phyloP scores from a whole-genome alignment of 495 filamentous ascomycete genomes.

The Talaromyces stipitatus region DNA sequence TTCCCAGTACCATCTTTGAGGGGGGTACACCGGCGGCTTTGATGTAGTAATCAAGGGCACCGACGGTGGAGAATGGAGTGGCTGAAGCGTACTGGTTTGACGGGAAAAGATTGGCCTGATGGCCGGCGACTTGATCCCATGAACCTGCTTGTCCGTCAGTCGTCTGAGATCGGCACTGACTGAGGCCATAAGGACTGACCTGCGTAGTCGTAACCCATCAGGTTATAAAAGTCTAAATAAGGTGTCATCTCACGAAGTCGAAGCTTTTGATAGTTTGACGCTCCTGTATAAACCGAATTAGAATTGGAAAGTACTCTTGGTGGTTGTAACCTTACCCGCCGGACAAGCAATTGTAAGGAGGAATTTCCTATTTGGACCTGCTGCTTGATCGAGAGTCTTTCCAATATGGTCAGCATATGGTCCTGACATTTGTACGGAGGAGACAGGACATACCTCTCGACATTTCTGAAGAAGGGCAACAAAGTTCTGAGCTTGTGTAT shows the following conservation, averaged over 20 bases:
- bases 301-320: not conserved
- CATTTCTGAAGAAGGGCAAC: conserved; percentile 62
- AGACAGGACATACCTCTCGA: conserved; percentile 34
- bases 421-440: not conserved
- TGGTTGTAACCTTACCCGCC: conserved; percentile 20
- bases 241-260: conserved; percentile 61
- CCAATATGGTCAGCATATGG: not conserved
- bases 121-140: conserved; percentile 62
- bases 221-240: conserved; percentile 63
- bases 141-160: conserved; percentile 51
- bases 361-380: conserved; percentile 50
- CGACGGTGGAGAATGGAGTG: conserved; percentile 65
- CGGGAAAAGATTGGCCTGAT: conserved; percentile 67
- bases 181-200: conserved; percentile 19
- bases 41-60: conserved; percentile 57
- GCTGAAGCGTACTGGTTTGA: conserved; percentile 40
- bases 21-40: conserved; percentile 47
- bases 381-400: conserved; percentile 55
- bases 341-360: conserved; percentile 69
- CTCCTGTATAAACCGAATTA: conserved; percentile 30
- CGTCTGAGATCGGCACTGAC: too few relatives aligned
- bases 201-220: conserved; percentile 72
- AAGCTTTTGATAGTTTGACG: conserved; percentile 61
- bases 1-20: conserved; percentile 69
- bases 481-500: conserved; percentile 56